These are phyloP conservation scores for Meyerozyma carpophila DNA, from an alignment of 1,139 yeast species.

Conservation along the genomic window DNA sequence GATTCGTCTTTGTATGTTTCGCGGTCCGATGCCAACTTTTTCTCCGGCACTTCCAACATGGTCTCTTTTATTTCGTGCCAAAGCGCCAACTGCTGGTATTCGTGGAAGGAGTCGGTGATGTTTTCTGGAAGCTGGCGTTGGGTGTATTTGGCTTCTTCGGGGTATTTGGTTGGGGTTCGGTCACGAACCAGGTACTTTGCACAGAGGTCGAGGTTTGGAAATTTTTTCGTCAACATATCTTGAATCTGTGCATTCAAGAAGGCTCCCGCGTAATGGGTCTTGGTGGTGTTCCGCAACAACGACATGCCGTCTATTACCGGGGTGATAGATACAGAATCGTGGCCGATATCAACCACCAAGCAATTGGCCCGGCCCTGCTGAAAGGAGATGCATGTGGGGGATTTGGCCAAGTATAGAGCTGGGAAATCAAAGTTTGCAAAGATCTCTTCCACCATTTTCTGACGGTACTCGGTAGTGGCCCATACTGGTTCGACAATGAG, in stretches of 20 bases:
- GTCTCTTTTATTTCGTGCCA: conserved; percentile 67
- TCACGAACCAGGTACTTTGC: conserved; percentile 15
- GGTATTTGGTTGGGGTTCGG: conserved; percentile 26
- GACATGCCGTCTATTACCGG: conserved; percentile 95
- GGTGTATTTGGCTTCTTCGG: conserved; percentile 27
- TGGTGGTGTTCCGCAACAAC: conserved; percentile 62
- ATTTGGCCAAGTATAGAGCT: conserved; percentile 79
- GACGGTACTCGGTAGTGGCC: conserved; percentile 68
- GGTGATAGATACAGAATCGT: conserved; percentile 74
- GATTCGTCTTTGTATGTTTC: conserved; percentile 28
- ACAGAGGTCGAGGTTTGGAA: conserved; percentile 18
- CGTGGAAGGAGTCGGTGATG: conserved; percentile 36
- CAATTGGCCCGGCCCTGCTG: conserved; percentile 94
- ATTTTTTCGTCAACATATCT: conserved; percentile 19
- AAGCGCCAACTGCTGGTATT: conserved; percentile 26
- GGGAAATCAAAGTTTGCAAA: conserved; percentile 74
- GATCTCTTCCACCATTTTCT: conserved; percentile 67
- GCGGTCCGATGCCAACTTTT: conserved; percentile 19
- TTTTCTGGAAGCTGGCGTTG: conserved; percentile 23
- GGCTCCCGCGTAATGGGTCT: conserved; percentile 63
- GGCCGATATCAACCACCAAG: conserved; percentile 89
- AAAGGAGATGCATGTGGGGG: conserved; percentile 87
- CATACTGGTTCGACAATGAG: conserved; percentile 82
- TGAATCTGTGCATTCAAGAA: conserved; percentile 45
- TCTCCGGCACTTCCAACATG: conserved; percentile 50